phyloP scores from a whole-genome alignment of 1,284 basidiomycete species.

The Pholiota adiposa region DNA sequence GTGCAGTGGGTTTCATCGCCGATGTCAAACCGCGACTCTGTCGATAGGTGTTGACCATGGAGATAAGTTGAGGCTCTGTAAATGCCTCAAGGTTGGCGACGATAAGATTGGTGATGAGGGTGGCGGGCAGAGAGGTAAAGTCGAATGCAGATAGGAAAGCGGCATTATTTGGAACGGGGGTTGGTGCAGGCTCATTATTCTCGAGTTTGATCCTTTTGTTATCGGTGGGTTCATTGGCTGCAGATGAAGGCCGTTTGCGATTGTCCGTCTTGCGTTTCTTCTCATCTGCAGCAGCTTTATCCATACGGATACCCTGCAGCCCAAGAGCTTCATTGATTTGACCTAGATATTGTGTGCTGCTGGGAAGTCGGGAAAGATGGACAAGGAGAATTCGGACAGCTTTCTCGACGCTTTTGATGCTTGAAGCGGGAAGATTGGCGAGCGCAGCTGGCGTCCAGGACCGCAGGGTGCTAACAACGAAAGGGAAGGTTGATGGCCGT shows the following conservation, averaged over 20 bases:
- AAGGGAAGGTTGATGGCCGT: constrained; percentile 78
- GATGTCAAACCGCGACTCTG: constrained; percentile 43
- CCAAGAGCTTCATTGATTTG: constrained; percentile 76
- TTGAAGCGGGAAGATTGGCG: constrained; percentile 53
- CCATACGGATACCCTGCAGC: constrained; percentile 79
- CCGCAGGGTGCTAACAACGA: constrained; percentile 80
- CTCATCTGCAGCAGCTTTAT: constrained; percentile 74
- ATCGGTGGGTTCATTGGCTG: constrained; percentile 48
- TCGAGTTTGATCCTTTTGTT: constrained; percentile 76
- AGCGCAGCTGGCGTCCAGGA: constrained; percentile 88
- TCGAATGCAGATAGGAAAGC: constrained; percentile 78
- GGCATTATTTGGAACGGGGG: constrained; percentile 39
- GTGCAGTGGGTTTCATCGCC: constrained; percentile 15
- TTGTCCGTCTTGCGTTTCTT: constrained; percentile 60
- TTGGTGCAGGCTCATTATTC: constrained; percentile 39
- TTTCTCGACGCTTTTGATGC: constrained; percentile 93
- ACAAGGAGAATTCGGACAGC: constrained; percentile 81
- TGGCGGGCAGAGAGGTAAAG: constrained; percentile 80
- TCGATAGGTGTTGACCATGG: constrained; percentile 64
- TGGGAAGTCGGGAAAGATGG: constrained; percentile 74
- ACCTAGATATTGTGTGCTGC: constrained; percentile 58
- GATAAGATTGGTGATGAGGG: constrained; percentile 87
- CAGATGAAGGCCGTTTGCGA: constrained; percentile 65
- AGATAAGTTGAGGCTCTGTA: constrained; percentile 64
- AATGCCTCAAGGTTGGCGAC: constrained; percentile 87